Evolutionary conservation across 139 green algal species (phyloP).

Genomic region (Gonium pectorale): DNA sequence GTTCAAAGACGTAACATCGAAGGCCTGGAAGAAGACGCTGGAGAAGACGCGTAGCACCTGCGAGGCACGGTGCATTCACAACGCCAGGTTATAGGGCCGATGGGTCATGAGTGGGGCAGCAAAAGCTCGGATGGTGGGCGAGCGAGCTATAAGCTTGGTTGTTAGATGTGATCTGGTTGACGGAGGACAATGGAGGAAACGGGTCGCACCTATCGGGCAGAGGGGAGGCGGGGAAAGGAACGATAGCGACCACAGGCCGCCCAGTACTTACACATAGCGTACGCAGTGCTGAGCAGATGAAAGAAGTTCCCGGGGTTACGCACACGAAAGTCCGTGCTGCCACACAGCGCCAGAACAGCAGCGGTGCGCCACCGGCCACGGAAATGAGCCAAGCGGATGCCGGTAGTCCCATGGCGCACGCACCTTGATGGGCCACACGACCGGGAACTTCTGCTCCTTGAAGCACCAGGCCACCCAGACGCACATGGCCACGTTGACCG

Average conservation of each 20-base stretch:
- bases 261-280: too few species aligned
- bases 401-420: neutral
- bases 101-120: too few species aligned
- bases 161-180: too few species aligned
- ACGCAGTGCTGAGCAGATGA: neutral
- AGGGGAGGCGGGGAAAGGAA: neutral
- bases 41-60: conserved; percentile 22
- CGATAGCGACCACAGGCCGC: neutral
- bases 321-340: neutral
- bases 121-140: too few species aligned
- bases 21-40: conserved; percentile 44
- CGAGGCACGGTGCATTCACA: neutral
- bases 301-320: neutral
- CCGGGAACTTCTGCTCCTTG: conserved; percentile 20
- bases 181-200: too few species aligned
- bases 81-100: neutral
- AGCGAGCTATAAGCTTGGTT: too few species aligned
- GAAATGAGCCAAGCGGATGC: neutral
- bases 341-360: neutral
- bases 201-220: too few species aligned
- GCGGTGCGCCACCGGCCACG: neutral
- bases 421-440: conserved; percentile 36
- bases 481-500: conserved; percentile 9
- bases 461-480: conserved; percentile 50
- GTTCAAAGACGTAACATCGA: conserved; percentile 49